These are phyloP conservation scores for Suhomyces kilbournensis DNA, from an alignment of 805 yeast species.

Conservation along the genomic window DNA sequence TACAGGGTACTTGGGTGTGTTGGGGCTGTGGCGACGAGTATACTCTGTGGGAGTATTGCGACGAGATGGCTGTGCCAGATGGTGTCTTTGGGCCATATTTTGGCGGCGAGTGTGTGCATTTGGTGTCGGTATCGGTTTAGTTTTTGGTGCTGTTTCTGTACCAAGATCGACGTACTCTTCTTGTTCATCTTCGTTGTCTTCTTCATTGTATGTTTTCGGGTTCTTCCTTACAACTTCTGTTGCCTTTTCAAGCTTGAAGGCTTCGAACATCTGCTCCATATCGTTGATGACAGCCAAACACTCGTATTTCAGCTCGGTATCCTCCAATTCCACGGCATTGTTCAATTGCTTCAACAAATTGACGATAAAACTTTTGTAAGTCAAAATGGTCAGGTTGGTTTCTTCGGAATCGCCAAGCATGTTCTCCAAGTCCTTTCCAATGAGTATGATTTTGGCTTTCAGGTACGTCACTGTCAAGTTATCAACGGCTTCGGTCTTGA, in stretches of 20 bases:
- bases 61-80: not conserved
- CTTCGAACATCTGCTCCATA: slow-evolving; percentile 71
- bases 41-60: not conserved
- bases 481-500: slow-evolving; percentile 51
- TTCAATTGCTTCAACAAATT: slow-evolving; percentile 58
- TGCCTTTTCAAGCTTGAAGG: slow-evolving; percentile 37
- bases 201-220: not conserved
- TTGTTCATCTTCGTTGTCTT: slow-evolving; percentile 1
- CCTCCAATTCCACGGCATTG: slow-evolving; percentile 49
- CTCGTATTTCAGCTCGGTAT: slow-evolving; percentile 59
- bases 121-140: slow-evolving; percentile 5
- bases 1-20: slow-evolving; percentile 3
- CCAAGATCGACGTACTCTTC: slow-evolving; percentile 3
- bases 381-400: slow-evolving; percentile 24
- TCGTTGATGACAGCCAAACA: slow-evolving; percentile 65
- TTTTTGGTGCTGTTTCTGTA: not conserved
- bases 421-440: slow-evolving; percentile 59
- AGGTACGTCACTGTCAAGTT: slow-evolving; percentile 58
- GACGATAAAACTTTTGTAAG: slow-evolving; percentile 59
- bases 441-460: slow-evolving; percentile 60
- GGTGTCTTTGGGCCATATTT: not conserved
- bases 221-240: slow-evolving; percentile 13
- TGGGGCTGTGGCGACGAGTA: slow-evolving; percentile 5
- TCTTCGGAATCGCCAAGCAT: slow-evolving; percentile 38
- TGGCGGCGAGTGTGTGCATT: not conserved